Base-by-base conservation (phyloP, 139 green algal species). In the Klebsormidium nitens region DNA sequence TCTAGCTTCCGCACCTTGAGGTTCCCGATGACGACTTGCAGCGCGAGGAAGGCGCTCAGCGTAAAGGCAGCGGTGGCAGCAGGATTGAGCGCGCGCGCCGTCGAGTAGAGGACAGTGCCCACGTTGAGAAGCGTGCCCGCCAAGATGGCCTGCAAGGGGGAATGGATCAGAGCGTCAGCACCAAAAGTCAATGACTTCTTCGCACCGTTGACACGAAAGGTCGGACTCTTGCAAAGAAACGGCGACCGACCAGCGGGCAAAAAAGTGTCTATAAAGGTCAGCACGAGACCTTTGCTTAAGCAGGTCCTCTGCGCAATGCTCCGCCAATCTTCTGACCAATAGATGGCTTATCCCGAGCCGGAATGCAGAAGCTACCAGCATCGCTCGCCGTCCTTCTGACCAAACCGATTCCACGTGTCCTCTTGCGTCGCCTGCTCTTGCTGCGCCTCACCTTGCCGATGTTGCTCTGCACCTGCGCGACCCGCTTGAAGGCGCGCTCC, bases 51-150 rank as follows among this genome's bases (percentile, higher is more conserved):
- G 5, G 55, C 81, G 40, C 80, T 86, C 17, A 60, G 88, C 3
- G 69, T 69, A 71, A 97, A 97, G 36, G 71, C 74, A 1, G 83
- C 74, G 1, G 75, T 80, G 2, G 85, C 79, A 23, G 77, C 82
- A 0, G 11, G 23, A 5, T 36, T n/a, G n/a, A n/a, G n/a, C n/a
- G n/a, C 28, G 3, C 23, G 79, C 2, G 87, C 87, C 26, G 71
- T 81, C 50, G 91, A 77, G 0, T 65, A 76, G 31, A 98, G 85
- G 61, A 96, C 82, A 0, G 90, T 96, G 66, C 89, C 93, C 31
- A 97, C 71, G 74, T 99, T 98, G 31, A 95, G 78, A n/a, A 96
- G 75, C 39, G 81, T 89, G 17, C 83, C 89, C 5, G 92, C 86
- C 5, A 86, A 66, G 19, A 98, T 64, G 1, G 85, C 86, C 47